Percentiles rank a stretch among this genome's conserved stretches.
These are phyloP conservation scores for Kodamaea lidongshanica DNA, from an alignment of 805 yeast genomes.

Conservation along the genomic window DNA sequence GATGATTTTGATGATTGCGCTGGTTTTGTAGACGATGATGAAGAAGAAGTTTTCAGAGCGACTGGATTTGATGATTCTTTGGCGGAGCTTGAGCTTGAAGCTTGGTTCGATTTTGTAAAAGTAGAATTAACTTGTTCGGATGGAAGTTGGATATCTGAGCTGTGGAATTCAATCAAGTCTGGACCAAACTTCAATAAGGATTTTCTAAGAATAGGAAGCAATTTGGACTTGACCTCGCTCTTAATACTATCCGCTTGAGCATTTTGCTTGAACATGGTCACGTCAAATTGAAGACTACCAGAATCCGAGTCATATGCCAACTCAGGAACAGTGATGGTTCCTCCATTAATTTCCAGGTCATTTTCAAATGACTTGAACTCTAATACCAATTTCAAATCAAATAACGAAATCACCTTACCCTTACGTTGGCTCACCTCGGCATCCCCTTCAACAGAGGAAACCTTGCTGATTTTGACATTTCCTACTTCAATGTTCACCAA, in stretches of 20 bases:
- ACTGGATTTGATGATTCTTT: too few relatives aligned
- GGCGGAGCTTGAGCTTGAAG: slow-evolving; percentile 42
- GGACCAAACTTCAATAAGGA: slow-evolving; percentile 61
- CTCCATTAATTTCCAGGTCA: slow-evolving; percentile 42
- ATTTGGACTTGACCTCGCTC: slow-evolving; percentile 37
- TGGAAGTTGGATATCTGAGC: slow-evolving; percentile 82
- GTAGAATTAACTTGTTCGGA: slow-evolving; percentile 33
- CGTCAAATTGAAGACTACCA: slow-evolving; percentile 81
- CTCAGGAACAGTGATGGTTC: slow-evolving; percentile 82
- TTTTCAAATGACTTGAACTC: slow-evolving; percentile 45
- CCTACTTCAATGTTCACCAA: slow-evolving; percentile 46
- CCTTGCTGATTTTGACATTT: slow-evolving; percentile 26
- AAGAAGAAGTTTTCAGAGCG: slow-evolving; percentile 1
- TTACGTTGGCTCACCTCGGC: slow-evolving; percentile 96
- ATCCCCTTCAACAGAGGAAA: slow-evolving; percentile 80
- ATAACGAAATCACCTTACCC: slow-evolving; percentile 89
- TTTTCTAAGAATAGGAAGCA: slow-evolving; percentile 67
- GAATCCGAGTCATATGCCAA: slow-evolving; percentile 85
- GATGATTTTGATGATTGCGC: slow-evolving; percentile 9
- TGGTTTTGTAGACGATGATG: slow-evolving; percentile 8
- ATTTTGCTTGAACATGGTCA: slow-evolving; percentile 55
- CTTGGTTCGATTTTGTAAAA: slow-evolving; percentile 50
- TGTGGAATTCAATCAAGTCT: slow-evolving; percentile 70
- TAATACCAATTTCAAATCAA: slow-evolving; percentile 68
- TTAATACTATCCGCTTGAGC: slow-evolving; percentile 47